Conservation (phyloP, 2,329 filamentous ascomycete species). For the Ascochyta koolunga region DNA sequence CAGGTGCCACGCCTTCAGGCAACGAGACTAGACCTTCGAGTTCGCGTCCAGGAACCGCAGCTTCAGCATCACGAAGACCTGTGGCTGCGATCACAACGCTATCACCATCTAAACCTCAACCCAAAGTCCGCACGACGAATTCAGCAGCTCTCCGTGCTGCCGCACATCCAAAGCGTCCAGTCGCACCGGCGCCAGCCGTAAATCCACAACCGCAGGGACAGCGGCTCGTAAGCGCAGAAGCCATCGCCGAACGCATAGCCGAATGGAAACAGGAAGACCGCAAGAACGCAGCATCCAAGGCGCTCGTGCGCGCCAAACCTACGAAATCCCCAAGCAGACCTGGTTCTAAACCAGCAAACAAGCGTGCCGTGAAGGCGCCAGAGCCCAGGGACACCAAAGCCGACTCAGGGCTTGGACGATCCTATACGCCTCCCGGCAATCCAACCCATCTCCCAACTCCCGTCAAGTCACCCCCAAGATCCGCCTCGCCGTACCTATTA, state of each 20-base stretch:
- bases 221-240: constrained; percentile 19
- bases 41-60: not conserved
- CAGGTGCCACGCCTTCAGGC: not conserved
- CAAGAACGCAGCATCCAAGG: not conserved
- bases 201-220: not conserved
- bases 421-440: constrained; percentile 15
- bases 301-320: not conserved
- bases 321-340: constrained; percentile 5
- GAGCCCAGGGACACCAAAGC: not conserved
- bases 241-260: constrained; percentile 21
- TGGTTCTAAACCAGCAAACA: not conserved
- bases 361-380: not conserved
- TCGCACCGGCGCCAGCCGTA: not conserved
- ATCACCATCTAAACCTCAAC: not conserved
- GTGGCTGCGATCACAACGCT: not conserved
- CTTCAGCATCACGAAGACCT: not conserved
- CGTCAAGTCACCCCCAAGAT: constrained; percentile 3
- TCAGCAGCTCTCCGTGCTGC: not conserved
- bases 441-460: constrained; percentile 14
- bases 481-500: not conserved
- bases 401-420: not conserved
- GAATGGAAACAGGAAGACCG: constrained; percentile 22
- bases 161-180: not conserved
- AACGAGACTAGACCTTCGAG: not conserved
- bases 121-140: not conserved